Evolutionary conservation across 805 yeast genomes (phyloP).

Genomic region (Barnettozyma botsteinii): DNA sequence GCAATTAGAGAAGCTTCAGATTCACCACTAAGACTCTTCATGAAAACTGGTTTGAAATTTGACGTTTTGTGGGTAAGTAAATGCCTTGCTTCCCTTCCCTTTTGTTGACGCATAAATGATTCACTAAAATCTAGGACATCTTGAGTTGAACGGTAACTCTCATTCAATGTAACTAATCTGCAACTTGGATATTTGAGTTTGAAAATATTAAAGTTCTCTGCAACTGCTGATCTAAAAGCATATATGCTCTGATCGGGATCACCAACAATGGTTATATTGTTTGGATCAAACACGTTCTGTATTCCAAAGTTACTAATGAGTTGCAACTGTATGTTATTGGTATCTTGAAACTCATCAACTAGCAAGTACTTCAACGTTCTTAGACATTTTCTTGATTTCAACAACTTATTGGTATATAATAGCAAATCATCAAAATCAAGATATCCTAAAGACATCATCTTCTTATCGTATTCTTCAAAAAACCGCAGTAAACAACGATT

Average conservation of each 20-base stretch:
- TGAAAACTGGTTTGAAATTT: slow-evolving; percentile 43
- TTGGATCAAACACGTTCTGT: slow-evolving; percentile 32
- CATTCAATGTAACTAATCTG: slow-evolving; percentile 40
- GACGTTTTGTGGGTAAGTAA: slow-evolving; percentile 41
- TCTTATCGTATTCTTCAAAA: slow-evolving; percentile 48
- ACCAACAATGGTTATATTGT: slow-evolving; percentile 83
- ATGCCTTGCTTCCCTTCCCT: slow-evolving; percentile 36
- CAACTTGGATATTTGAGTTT: slow-evolving; percentile 31
- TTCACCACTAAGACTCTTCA: slow-evolving; percentile 34
- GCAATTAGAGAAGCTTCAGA: slow-evolving; percentile 58
- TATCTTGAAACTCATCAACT: slow-evolving; percentile 95
- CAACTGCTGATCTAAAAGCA: slow-evolving; percentile 77
- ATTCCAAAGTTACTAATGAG: slow-evolving; percentile 51
- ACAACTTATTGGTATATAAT: slow-evolving; percentile 44
- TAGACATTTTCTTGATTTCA: slow-evolving; percentile 26
- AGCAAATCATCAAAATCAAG: slow-evolving; percentile 86
- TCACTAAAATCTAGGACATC: slow-evolving; percentile 63
- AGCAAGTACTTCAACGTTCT: slow-evolving; percentile 56
- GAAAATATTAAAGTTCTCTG: slow-evolving; percentile 60
- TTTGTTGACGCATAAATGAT: slow-evolving; percentile 55
- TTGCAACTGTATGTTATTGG: slow-evolving; percentile 69
- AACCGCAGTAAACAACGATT: slow-evolving; percentile 33
- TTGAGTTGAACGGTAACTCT: slow-evolving; percentile 78
- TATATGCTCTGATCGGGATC: slow-evolving; percentile 96
- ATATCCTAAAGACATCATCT: slow-evolving; percentile 36